Conservation (phyloP, 164 flowering plant species). For the Annona squamosa region DNA sequence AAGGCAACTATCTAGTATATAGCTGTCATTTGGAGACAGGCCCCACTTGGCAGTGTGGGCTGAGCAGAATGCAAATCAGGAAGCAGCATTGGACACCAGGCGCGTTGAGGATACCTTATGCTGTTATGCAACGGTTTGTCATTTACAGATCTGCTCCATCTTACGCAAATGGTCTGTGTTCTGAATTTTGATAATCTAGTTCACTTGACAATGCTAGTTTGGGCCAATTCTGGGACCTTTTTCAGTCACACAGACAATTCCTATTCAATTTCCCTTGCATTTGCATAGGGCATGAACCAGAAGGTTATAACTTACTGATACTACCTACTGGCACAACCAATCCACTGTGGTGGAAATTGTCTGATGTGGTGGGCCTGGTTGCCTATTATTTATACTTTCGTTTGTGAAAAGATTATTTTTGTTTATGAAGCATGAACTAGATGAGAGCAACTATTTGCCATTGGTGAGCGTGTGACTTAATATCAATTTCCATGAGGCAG, state of each 20-base stretch:
- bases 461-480: background rate
- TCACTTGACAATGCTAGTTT: background rate
- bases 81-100: background rate
- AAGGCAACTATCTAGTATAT: background rate
- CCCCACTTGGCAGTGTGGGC: background rate
- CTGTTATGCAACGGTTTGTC: background rate
- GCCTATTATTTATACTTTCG: background rate
- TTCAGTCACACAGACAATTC: background rate
- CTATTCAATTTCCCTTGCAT: background rate
- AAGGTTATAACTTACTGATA: background rate
- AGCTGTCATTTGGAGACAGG: background rate
- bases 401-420: background rate
- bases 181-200: background rate
- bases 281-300: background rate
- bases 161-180: too few relatives aligned
- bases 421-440: background rate
- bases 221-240: background rate
- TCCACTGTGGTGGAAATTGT: background rate
- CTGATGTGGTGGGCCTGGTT: background rate
- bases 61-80: background rate
- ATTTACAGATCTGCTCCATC: background rate
- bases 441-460: background rate
- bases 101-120: background rate
- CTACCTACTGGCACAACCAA: background rate
- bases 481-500: constrained; percentile 28